Conservation (phyloP, 169 alveolate species). For the Eimeria sp. region DNA sequence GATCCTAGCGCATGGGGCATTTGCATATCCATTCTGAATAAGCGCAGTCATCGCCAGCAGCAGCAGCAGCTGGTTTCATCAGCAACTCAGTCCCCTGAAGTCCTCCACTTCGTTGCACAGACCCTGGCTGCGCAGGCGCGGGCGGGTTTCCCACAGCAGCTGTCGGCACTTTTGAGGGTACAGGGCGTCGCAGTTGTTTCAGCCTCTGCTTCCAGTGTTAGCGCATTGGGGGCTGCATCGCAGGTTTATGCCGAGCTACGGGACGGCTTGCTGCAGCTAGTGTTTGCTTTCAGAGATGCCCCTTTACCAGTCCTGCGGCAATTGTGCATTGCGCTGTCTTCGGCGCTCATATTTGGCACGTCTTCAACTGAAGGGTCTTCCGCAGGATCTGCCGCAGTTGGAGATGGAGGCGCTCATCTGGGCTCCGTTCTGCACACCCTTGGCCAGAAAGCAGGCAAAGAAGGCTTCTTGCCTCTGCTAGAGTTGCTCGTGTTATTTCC, state of each 20-base stretch:
- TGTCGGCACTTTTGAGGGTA: conserved; percentile 36
- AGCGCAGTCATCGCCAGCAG: conserved; percentile 18
- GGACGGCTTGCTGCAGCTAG: conserved; percentile 77
- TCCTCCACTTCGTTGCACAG: conserved; percentile 78
- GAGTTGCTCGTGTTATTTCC: conserved; percentile 44
- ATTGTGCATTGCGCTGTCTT: conserved; percentile 64
- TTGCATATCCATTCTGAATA: conserved; percentile 80
- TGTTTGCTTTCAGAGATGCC: conserved; percentile 67
- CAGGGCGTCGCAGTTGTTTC: neutral
- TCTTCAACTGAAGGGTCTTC: neutral
- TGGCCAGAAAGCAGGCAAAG: conserved; percentile 46
- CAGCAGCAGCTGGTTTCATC: neutral
- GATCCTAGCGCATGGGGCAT: conserved; percentile 80
- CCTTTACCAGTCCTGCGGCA: conserved; percentile 73
- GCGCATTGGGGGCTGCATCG: neutral
- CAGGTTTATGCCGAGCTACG: conserved; percentile 74
- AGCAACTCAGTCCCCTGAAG: neutral
- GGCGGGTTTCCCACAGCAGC: conserved; percentile 85
- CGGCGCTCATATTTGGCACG: conserved; percentile 74
- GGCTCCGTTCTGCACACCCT: conserved; percentile 29
- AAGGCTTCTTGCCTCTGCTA: conserved; percentile 54
- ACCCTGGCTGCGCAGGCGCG: conserved; percentile 84
- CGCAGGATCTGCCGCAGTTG: neutral
- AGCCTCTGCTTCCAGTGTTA: neutral
- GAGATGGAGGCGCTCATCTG: conserved; percentile 13